Percentiles rank a stretch among this genome's conserved stretches.
Evolutionary conservation across 1,284 basidiomycete species (phyloP).

Genomic region (Phenoliferia sp.): DNA sequence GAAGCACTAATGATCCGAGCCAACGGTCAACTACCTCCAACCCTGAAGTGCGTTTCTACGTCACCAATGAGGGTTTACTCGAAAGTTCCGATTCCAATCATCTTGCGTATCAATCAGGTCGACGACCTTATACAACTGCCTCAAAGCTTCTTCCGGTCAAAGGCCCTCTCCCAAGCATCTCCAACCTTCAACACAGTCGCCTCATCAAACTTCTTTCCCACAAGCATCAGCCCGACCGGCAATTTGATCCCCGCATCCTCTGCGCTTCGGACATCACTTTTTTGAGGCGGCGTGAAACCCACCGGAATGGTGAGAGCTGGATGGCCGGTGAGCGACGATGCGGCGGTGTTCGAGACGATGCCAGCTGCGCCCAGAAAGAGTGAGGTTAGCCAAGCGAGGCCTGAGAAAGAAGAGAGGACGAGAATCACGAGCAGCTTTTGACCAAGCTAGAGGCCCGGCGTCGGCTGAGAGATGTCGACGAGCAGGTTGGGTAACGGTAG

Average conservation of each 20-base stretch:
- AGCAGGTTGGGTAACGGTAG: slow-evolving; percentile 39
- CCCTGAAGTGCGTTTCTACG: too few species aligned
- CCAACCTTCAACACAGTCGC: slow-evolving; percentile 13
- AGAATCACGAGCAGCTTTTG: slow-evolving; percentile 8
- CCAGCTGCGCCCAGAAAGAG: slow-evolving; percentile 1
- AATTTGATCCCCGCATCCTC: slow-evolving; percentile 20
- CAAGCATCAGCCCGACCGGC: slow-evolving; percentile 20
- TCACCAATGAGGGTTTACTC: too few species aligned
- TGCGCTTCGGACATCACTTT: background rate
- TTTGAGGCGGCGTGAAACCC: slow-evolving; percentile 18
- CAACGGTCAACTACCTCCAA: too few species aligned
- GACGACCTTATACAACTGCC: too few species aligned
- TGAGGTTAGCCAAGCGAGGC: background rate
- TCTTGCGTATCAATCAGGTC: too few species aligned
- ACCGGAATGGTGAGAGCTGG: slow-evolving; percentile 19
- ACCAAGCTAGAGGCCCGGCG: slow-evolving; percentile 19
- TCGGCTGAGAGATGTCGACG: slow-evolving; percentile 18
- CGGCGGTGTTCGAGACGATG: slow-evolving; percentile 13
- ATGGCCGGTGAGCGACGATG: slow-evolving; percentile 20
- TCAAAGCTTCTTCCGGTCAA: slow-evolving; percentile 9
- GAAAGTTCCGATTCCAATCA: too few species aligned
- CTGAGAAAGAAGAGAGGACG: too few species aligned
- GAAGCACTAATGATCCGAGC: too few species aligned
- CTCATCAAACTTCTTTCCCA: slow-evolving; percentile 24
- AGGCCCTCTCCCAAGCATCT: slow-evolving; percentile 22